Conservation (phyloP, 2,329 filamentous ascomycete species). For the Botrytis pseudocinerea region DNA sequence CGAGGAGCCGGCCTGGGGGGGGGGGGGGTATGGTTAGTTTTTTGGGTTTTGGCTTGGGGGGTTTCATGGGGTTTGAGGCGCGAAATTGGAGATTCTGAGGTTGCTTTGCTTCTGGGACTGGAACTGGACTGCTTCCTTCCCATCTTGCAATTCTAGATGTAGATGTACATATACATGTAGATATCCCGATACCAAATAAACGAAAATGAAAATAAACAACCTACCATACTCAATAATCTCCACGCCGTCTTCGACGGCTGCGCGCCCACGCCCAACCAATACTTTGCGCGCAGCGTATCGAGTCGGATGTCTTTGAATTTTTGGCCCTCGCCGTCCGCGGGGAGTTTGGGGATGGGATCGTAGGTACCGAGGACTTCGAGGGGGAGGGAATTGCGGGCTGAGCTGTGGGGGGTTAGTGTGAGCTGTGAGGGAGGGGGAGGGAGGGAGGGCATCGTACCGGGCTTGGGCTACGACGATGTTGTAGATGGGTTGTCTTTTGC, state of each 20-base stretch:
- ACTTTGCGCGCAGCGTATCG: slow-evolving; percentile 77
- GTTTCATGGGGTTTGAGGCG: not conserved
- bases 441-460: slow-evolving; percentile 56
- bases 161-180: too few relatives aligned
- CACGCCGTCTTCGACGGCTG: slow-evolving; percentile 90
- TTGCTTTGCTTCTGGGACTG: too few relatives aligned
- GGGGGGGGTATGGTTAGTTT: not conserved
- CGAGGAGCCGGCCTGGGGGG: slow-evolving; percentile 11
- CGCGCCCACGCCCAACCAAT: slow-evolving; percentile 96
- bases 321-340: slow-evolving; percentile 61
- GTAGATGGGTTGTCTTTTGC: slow-evolving; percentile 85
- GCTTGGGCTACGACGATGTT: slow-evolving; percentile 97
- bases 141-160: too few relatives aligned
- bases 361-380: slow-evolving; percentile 87
- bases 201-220: slow-evolving; percentile 25
- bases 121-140: too few relatives aligned
- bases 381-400: slow-evolving; percentile 82
- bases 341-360: slow-evolving; percentile 64
- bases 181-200: too few relatives aligned
- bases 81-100: too few relatives aligned
- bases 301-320: slow-evolving; percentile 91
- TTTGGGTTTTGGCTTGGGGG: not conserved
- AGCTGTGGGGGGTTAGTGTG: slow-evolving; percentile 50
- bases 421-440: not conserved
- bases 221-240: slow-evolving; percentile 80